Base-by-base conservation (phyloP, 1,284 basidiomycete genomes). In the Termitomyces sp. region DNA sequence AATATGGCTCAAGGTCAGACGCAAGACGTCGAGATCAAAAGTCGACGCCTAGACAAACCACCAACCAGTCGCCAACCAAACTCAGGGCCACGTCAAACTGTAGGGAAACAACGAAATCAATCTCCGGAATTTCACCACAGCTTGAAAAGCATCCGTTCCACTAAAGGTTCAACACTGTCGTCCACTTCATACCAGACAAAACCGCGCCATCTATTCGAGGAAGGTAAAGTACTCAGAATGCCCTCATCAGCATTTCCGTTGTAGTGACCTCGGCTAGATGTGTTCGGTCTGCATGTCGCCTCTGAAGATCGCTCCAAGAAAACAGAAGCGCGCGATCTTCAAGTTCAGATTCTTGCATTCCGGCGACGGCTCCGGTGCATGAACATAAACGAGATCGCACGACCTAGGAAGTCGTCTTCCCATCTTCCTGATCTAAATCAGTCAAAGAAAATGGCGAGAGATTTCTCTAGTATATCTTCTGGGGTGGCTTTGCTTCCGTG, bases 361-460 rank as follows among this genome's bases (percentile, higher is more conserved):
- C 74, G 84, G 52, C 83, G 76, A 60, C 73, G 78, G n/a, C 69
- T 90, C 30, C 76, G 76, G 43, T 78, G 80, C 6, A 72, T 90
- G 53, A 77, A 74, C 53, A 78, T 89, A 53, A 79, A 80, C 53
- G 78, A 80, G 45, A 63, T 76, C 13, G 76, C 78, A 16, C 71
- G 72, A 19, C 78, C 82, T 18, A 65, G 60, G 11, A 65, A 63
- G 53, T 40, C 65, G n/a, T 71, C 74, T 26, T 54, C 72, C 10
- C 66, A 72, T 39, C 72, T 91, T 37, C 87, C 86, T 0, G 75
- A 70, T 10, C 59, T 72, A 54, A 75, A 77, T 4, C 70, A 76
- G 34, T 71, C 73, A 13, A 66, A 70, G 19, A 66, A 64, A 50
- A 74, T 84, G 64, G 70, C 71, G 8, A 57, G 68, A 41, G 72